Conservation (phyloP, 495 filamentous ascomycete genomes). For the Clohesyomyces aquaticus region DNA sequence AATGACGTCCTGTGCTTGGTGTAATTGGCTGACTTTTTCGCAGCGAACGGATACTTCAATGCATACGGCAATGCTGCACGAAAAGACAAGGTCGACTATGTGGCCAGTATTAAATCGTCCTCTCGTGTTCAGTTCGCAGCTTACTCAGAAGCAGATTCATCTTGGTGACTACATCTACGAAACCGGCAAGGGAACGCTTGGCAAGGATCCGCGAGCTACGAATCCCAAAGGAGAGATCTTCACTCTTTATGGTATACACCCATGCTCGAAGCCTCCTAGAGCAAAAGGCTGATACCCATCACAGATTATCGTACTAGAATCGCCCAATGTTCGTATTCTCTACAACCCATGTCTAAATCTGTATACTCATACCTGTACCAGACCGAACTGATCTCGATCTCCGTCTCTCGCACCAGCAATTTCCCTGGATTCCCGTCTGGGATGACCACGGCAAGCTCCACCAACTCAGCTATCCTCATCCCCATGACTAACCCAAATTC, state of each 20-base stretch:
- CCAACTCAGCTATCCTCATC: background rate
- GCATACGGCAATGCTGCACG: slow-evolving; percentile 67
- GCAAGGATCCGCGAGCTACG: slow-evolving; percentile 21
- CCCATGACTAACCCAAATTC: background rate
- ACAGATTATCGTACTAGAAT: slow-evolving; percentile 64
- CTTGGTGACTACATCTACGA: slow-evolving; percentile 75
- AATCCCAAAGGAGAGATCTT: slow-evolving; percentile 40
- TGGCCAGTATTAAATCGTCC: slow-evolving; percentile 34
- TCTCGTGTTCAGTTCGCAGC: background rate
- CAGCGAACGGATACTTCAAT: slow-evolving; percentile 62
- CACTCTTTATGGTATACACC: slow-evolving; percentile 48
- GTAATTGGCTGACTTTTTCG: background rate
- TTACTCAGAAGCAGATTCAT: slow-evolving; percentile 47
- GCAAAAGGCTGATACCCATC: background rate
- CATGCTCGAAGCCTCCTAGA: background rate
- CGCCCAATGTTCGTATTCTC: slow-evolving; percentile 51
- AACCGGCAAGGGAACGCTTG: slow-evolving; percentile 57
- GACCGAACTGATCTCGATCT: slow-evolving; percentile 66
- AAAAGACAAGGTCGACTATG: slow-evolving; percentile 70
- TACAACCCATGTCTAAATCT: background rate
- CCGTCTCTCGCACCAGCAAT: slow-evolving; percentile 57
- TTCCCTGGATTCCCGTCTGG: slow-evolving; percentile 72
- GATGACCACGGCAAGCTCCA: slow-evolving; percentile 62
- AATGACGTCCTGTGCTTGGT: background rate
- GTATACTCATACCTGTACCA: background rate